A percentile compares a stretch with the other conserved stretches of the same genome.
Conservation (phyloP, 352 stramenopile genomes). For the Globisporangium orthogonon region DNA sequence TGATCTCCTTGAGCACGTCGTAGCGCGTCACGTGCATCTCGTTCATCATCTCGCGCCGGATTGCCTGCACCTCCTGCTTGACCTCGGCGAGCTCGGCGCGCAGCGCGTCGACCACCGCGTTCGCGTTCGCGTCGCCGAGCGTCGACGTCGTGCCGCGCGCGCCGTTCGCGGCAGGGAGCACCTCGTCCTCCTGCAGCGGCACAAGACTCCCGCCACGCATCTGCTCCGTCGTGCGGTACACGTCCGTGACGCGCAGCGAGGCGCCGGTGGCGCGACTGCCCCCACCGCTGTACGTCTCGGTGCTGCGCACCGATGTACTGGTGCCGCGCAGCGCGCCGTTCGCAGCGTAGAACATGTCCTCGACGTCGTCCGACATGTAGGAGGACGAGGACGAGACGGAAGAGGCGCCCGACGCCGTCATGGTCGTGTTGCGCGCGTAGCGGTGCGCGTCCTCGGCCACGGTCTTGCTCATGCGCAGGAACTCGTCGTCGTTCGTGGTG, state of each 20-base stretch:
- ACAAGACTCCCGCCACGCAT: constrained; percentile 41
- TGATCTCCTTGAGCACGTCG: constrained; percentile 81
- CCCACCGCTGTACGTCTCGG: constrained; percentile 10
- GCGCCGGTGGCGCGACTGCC: constrained; percentile 10
- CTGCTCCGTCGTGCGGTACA: constrained; percentile 60
- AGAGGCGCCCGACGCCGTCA: constrained; percentile 19
- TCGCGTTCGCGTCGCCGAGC: background rate
- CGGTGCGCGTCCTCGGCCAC: constrained; percentile 26
- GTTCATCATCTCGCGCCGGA: constrained; percentile 79
- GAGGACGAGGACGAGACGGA: constrained; percentile 8
- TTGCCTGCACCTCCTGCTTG: constrained; percentile 55
- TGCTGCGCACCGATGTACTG: constrained; percentile 1
- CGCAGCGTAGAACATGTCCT: constrained; percentile 54
- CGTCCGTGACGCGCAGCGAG: constrained; percentile 23
- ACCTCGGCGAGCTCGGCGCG: constrained; percentile 51
- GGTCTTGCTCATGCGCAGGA: constrained; percentile 37
- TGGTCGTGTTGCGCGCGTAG: constrained; percentile 26
- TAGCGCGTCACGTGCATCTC: constrained; percentile 79
- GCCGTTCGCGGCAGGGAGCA: constrained; percentile 16
- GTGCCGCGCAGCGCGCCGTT: constrained; percentile 10
- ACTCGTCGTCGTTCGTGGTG: constrained; percentile 26
- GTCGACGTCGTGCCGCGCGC: constrained; percentile 7
- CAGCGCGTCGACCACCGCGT: constrained; percentile 21
- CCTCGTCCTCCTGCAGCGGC: constrained; percentile 51
- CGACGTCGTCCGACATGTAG: constrained; percentile 59